phyloP scores from a whole-genome alignment of 768 basidiomycete genomes.

The Hypholoma fasciculare region DNA sequence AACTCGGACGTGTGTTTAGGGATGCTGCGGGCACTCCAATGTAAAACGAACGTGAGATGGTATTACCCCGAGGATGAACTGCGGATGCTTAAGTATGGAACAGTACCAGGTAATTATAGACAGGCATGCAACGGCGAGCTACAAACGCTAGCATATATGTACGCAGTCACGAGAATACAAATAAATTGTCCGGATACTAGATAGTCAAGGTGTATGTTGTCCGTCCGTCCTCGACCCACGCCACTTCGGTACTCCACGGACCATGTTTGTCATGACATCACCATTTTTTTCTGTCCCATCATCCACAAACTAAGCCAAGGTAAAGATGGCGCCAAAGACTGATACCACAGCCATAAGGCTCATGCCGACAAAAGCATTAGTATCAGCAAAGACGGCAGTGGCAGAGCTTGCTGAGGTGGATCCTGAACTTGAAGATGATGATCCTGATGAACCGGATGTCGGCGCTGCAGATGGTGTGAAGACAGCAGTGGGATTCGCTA shows the following conservation, averaged over 20 bases:
- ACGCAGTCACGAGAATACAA: not conserved
- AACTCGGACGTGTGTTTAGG: too few relatives aligned
- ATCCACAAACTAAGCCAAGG: conserved; percentile 14
- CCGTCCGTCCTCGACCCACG: not conserved
- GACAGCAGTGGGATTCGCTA: conserved; percentile 61
- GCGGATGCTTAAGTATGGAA: too few relatives aligned
- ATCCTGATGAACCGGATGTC: conserved; percentile 22
- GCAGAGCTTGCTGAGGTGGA: conserved; percentile 14
- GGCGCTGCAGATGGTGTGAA: conserved; percentile 57
- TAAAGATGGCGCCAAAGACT: conserved; percentile 20
- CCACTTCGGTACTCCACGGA: too few relatives aligned
- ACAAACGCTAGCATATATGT: too few relatives aligned
- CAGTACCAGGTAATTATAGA: too few relatives aligned
- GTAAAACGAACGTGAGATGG: too few relatives aligned
- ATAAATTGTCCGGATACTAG: not conserved
- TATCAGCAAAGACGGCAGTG: conserved; percentile 6
- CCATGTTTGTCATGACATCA: too few relatives aligned
- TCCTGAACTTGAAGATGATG: conserved; percentile 11
- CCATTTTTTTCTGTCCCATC: not conserved
- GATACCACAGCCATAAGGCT: conserved; percentile 17
- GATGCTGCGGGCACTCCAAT: too few relatives aligned
- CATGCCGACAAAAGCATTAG: conserved; percentile 18
- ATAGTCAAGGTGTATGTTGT: not conserved
- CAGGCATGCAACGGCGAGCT: too few relatives aligned
- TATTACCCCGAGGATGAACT: too few relatives aligned